Evolutionary conservation across 495 filamentous ascomycete species (phyloP).

Genomic region (Aspergillus bridgeri): DNA sequence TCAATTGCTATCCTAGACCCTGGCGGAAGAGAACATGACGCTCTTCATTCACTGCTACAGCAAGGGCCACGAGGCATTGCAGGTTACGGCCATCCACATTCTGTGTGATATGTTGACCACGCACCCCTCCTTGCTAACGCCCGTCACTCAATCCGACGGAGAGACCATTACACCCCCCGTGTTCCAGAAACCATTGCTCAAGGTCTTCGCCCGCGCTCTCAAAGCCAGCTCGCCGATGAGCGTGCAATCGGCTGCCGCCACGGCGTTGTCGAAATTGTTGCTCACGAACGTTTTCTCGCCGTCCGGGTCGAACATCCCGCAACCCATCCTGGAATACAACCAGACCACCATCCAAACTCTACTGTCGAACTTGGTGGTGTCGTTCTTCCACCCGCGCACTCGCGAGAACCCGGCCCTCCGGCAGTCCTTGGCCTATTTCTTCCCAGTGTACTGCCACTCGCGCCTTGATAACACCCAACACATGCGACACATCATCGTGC

Average conservation of each 20-base stretch:
- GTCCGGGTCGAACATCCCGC: constrained; percentile 35
- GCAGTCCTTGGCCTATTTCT: constrained; percentile 89
- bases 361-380: constrained; percentile 73
- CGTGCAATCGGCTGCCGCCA: constrained; percentile 78
- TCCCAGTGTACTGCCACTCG: constrained; percentile 91
- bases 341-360: constrained; percentile 56
- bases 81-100: constrained; percentile 85
- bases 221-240: constrained; percentile 62
- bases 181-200: constrained; percentile 61
- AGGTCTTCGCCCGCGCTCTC: constrained; percentile 74
- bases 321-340: constrained; percentile 47
- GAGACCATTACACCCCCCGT: constrained; percentile 39
- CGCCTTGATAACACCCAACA: constrained; percentile 71
- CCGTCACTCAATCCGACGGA: constrained; percentile 36
- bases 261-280: constrained; percentile 80
- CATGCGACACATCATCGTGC: constrained; percentile 68
- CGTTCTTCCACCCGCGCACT: constrained; percentile 89
- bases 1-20: constrained; percentile 45
- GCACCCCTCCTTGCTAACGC: constrained; percentile 71
- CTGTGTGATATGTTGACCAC: constrained; percentile 90
- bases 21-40: constrained; percentile 88
- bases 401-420: constrained; percentile 79
- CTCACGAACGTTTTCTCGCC: constrained; percentile 58
- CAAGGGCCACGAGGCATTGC: constrained; percentile 85
- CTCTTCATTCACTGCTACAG: constrained; percentile 95